Evolutionary conservation across 768 basidiomycete genomes (phyloP), one percentile per base, ranked within the genome.

Genomic region (Mrakia hoshinonis): DNA sequence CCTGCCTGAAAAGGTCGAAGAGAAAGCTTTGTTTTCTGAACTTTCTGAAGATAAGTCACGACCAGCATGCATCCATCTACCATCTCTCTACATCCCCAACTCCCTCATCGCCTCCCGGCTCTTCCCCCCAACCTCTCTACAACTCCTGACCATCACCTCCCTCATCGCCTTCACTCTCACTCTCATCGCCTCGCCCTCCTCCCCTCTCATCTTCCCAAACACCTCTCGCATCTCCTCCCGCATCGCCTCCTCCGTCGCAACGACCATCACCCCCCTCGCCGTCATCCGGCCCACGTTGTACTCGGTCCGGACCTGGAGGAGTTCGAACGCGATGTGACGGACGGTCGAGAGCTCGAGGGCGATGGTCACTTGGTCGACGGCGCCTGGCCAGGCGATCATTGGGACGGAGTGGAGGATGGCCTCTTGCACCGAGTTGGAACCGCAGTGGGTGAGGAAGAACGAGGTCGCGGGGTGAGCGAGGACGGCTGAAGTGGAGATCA

Each of bases 401-500:
- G 49, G 49, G 51, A 54, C 51, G 10, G 26, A 24, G 52, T 55
- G 52, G 12, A 55, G 52, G 52, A 55, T 55, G 52, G 52, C 52
- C 31, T 55, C 52, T 24, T 55, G 52, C 11, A 55, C 52, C 22
- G 52, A 55, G 52, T 55, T 55, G 26, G 22, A n/a, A 12, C 52
- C 52, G 52, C 52, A 55, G 52, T 55, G 52, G 4, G 52, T 55
- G 26, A 55, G 52, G 52, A 55, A 55, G 52, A 55, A 55, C 13
- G 52, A 55, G 52, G 24, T 31, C 7, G 52, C 52, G 26, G 26
- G 52, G 26, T 4, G 26, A n/a, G n/a, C n/a, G n/a, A n/a, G 52
- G n/a, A 13, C 5, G 52, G 26, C 9, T 4, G 26, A 55, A 31
- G 26, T 5, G 31, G 26, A 55, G n/a, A 3, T 49, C 48, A n/a